Percentiles rank a stretch among this genome's conserved stretches.
These are phyloP conservation scores for Cnidoscolus chayamansa DNA, from an alignment of 441 rosid genomes.

Conservation along the genomic window DNA sequence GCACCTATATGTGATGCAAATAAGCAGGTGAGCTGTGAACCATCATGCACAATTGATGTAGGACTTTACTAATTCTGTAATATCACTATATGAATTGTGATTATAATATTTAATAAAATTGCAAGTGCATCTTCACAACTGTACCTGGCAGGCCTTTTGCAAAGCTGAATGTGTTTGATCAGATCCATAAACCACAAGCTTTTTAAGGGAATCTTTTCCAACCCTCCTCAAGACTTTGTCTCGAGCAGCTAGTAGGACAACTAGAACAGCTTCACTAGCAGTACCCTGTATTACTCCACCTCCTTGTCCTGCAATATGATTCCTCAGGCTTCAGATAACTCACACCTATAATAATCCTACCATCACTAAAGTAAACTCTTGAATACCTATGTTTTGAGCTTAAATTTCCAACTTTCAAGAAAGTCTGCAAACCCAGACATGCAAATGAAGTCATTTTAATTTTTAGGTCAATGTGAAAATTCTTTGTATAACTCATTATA, in stretches of 20 bases:
- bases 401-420: background rate
- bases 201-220: constrained; percentile 52
- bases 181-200: constrained; percentile 75
- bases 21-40: background rate
- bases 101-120: background rate
- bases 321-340: constrained; percentile 18
- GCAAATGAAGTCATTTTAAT: background rate
- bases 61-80: background rate
- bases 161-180: constrained; percentile 85
- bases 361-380: background rate
- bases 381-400: background rate
- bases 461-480: background rate
- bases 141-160: constrained; percentile 85
- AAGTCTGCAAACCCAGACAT: background rate
- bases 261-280: constrained; percentile 83
- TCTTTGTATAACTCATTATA: background rate
- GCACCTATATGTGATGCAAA: too few relatives aligned
- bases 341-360: background rate
- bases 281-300: constrained; percentile 94
- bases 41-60: background rate
- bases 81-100: background rate
- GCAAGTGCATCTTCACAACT: constrained; percentile 13
- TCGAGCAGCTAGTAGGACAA: constrained; percentile 73
- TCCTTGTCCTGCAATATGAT: constrained; percentile 55
- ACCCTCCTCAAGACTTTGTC: constrained; percentile 44